Evolutionary conservation across 208 protist genomes (phyloP).

Genomic region (Acanthamoeba castellanii): DNA sequence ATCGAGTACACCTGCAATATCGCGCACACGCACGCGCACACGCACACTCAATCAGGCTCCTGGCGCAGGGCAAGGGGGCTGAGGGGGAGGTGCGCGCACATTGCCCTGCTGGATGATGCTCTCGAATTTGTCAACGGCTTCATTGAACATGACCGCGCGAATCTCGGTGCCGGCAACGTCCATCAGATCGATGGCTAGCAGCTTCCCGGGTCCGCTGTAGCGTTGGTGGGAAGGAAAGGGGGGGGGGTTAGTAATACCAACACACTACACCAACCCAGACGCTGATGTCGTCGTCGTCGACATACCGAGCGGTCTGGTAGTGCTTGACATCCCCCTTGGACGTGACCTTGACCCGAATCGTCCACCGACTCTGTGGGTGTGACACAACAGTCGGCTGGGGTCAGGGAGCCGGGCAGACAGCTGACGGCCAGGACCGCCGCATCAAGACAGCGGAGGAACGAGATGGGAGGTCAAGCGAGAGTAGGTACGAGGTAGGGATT

Average conservation of each 20-base stretch:
- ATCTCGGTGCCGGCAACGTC: slow-evolving; percentile 73
- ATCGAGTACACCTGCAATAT: slow-evolving; percentile 21
- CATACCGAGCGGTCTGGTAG: neutral
- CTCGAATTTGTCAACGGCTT: slow-evolving; percentile 74
- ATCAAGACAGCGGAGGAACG: neutral
- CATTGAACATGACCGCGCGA: slow-evolving; percentile 74
- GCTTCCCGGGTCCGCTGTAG: slow-evolving; percentile 67
- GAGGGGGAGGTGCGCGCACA: neutral
- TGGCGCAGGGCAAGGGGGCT: too few species aligned
- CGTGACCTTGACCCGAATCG: neutral
- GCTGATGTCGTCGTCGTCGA: too few species aligned
- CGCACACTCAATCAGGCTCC: neutral
- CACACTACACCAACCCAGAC: too few species aligned
- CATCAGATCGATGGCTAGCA: slow-evolving; percentile 73
- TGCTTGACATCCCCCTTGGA: neutral
- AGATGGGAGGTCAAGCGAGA: too few species aligned
- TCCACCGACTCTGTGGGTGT: neutral
- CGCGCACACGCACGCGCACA: too few species aligned
- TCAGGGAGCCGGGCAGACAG: neutral
- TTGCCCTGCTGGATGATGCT: neutral
- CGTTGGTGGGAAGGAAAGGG: neutral
- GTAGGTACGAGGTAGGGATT: neutral
- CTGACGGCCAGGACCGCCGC: neutral
- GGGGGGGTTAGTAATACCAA: neutral
- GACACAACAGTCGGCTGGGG: neutral